A percentile compares a stretch with the other conserved stretches of the same genome.
Evolutionary conservation across 2,329 filamentous ascomycete genomes (phyloP).

Genomic region (Fusarium poae): DNA sequence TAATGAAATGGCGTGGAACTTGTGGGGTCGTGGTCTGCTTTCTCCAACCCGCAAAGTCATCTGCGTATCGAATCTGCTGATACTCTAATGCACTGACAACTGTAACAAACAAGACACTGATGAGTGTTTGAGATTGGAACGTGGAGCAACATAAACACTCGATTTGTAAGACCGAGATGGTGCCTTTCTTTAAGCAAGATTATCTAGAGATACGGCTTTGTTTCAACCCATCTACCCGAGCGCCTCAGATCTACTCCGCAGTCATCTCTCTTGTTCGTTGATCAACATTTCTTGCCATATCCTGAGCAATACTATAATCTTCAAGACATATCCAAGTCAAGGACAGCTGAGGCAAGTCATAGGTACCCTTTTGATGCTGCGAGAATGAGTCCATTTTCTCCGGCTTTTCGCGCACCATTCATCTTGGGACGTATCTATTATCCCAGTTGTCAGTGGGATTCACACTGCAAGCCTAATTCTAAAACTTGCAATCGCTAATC

Average conservation of each 20-base stretch:
- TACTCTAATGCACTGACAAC: slow-evolving; percentile 4
- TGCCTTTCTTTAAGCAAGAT: slow-evolving; percentile 6
- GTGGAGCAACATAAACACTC: background rate
- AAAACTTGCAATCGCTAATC: slow-evolving; percentile 1
- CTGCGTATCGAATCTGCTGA: slow-evolving; percentile 5
- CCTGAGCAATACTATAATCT: background rate
- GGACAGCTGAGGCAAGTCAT: background rate
- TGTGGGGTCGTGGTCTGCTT: slow-evolving; percentile 12
- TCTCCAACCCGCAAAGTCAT: background rate
- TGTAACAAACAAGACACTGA: slow-evolving; percentile 1
- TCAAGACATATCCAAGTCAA: background rate
- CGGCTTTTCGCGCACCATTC: slow-evolving; percentile 22
- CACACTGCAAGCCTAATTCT: background rate
- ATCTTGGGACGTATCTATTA: background rate
- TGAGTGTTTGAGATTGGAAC: background rate
- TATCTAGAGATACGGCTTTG: slow-evolving; percentile 12
- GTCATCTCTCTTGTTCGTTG: background rate
- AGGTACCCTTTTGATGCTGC: background rate
- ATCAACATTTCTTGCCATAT: background rate
- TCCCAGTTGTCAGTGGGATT: background rate
- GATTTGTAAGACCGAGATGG: background rate
- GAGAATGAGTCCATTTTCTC: slow-evolving; percentile 33
- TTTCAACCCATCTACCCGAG: slow-evolving; percentile 10
- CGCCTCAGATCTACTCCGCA: slow-evolving; percentile 11
- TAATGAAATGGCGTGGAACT: slow-evolving; percentile 33